phyloP scores from a whole-genome alignment of 2,329 filamentous ascomycete genomes.

The Oidium heveae region DNA sequence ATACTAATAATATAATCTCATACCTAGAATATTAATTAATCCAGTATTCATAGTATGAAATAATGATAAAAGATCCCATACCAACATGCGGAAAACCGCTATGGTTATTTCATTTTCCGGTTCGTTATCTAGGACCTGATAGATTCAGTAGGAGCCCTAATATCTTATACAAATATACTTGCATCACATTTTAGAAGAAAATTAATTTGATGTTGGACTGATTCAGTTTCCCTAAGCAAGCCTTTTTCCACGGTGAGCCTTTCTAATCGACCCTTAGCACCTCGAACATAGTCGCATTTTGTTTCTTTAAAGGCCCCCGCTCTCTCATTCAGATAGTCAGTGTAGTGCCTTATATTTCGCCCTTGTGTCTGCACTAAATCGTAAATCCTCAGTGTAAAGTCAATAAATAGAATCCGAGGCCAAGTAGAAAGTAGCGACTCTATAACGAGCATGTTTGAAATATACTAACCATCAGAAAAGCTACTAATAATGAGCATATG shows the following conservation, averaged over 20 bases:
- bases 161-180: slow-evolving; percentile 15
- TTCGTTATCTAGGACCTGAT: slow-evolving; percentile 59
- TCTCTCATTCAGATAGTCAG: slow-evolving; percentile 62
- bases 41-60: slow-evolving; percentile 94
- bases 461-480: slow-evolving; percentile 63
- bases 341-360: slow-evolving; percentile 78
- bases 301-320: slow-evolving; percentile 63
- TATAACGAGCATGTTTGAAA: slow-evolving; percentile 1
- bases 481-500: slow-evolving; percentile 67
- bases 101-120: slow-evolving; percentile 92
- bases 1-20: slow-evolving; percentile 8
- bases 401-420: too few relatives aligned
- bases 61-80: slow-evolving; percentile 65
- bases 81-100: slow-evolving; percentile 75
- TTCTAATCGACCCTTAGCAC: slow-evolving; percentile 61
- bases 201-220: slow-evolving; percentile 66
- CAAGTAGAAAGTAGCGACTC: too few relatives aligned
- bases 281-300: slow-evolving; percentile 71
- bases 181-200: slow-evolving; percentile 78
- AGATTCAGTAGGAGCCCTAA: slow-evolving; percentile 6
- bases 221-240: slow-evolving; percentile 70
- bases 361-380: slow-evolving; percentile 68
- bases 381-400: neutral
- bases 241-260: slow-evolving; percentile 77
- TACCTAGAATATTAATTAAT: slow-evolving; percentile 88